These are phyloP conservation scores for Irpex rosettiformis DNA, from an alignment of 1,284 basidiomycete genomes.

Conservation along the genomic window DNA sequence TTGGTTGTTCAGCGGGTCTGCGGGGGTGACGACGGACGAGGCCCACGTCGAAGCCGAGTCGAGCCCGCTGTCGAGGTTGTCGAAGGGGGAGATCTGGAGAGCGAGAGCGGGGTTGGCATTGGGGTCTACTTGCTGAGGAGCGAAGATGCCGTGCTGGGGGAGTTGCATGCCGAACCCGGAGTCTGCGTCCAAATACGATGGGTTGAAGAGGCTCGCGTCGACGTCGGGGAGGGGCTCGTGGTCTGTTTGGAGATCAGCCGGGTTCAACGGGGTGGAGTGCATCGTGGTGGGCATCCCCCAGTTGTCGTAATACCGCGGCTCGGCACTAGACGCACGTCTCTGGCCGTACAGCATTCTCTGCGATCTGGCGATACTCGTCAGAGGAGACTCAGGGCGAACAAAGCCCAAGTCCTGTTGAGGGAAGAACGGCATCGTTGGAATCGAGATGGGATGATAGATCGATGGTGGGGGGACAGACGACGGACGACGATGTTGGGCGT, in stretches of 20 bases:
- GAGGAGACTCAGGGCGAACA: conserved; percentile 37
- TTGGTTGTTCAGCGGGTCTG: neutral
- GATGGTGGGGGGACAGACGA: conserved; percentile 59
- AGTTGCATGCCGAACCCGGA: conserved; percentile 21
- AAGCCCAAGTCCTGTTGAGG: conserved; percentile 8
- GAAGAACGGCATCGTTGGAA: conserved; percentile 40
- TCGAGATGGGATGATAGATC: conserved; percentile 34
- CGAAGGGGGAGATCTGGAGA: conserved; percentile 29
- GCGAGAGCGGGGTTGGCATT: conserved; percentile 22
- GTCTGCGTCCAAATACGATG: conserved; percentile 37
- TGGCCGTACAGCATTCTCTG: conserved; percentile 30
- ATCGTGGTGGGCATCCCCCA: conserved; percentile 26
- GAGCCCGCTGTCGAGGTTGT: conserved; percentile 18
- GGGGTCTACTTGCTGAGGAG: conserved; percentile 9
- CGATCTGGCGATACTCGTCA: conserved; percentile 39
- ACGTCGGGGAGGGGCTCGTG: conserved; percentile 47
- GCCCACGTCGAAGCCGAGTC: conserved; percentile 10
- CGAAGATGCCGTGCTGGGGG: neutral
- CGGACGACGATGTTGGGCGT: conserved; percentile 53
- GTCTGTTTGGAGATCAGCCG: conserved; percentile 34
- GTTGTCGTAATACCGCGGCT: conserved; percentile 19
- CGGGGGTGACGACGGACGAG: conserved; percentile 10
- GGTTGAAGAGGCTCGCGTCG: conserved; percentile 48
- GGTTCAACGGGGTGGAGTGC: conserved; percentile 12
- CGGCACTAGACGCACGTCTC: conserved; percentile 41